Percentiles rank a stretch among this genome's conserved stretches.
phyloP scores from a whole-genome alignment of 1,284 basidiomycete species.

The Trichosporon asahii region DNA sequence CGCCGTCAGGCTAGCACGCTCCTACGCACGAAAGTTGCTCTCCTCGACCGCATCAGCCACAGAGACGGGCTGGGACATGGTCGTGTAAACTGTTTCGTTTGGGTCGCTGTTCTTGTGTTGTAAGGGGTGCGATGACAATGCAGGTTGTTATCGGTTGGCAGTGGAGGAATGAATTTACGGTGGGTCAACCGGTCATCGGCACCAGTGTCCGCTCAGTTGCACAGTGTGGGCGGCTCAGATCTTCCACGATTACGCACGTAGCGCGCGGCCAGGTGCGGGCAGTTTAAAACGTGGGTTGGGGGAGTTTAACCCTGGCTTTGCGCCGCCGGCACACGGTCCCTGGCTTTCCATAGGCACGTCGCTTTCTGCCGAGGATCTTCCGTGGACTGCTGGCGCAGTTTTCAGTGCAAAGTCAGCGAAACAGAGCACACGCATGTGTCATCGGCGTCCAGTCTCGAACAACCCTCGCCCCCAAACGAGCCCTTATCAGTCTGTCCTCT shows the following conservation, averaged over 20 bases:
- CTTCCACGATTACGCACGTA: neutral
- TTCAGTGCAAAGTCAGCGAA: neutral
- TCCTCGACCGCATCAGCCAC: constrained; percentile 10
- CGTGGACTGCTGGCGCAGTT: neutral
- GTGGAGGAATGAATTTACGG: neutral
- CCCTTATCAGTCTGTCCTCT: neutral
- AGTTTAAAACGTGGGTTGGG: constrained; percentile 7
- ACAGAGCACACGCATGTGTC: neutral
- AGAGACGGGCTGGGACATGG: neutral
- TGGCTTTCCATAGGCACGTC: neutral
- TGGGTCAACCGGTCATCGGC: neutral
- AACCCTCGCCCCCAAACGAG: neutral
- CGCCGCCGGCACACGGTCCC: neutral
- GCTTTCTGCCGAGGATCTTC: neutral
- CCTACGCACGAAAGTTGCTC: constrained; percentile 18
- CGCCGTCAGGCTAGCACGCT: neutral
- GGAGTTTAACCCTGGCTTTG: neutral
- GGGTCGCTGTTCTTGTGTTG: no score
- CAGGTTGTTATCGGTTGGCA: neutral
- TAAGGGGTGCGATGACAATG: no score
- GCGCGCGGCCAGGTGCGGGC: neutral
- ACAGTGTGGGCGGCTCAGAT: neutral
- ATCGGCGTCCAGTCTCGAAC: neutral
- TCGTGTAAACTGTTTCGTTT: no score
- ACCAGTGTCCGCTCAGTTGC: neutral